These are phyloP conservation scores for Nectriaceae sp. DNA, from an alignment of 2,329 filamentous ascomycete genomes.

Conservation along the genomic window DNA sequence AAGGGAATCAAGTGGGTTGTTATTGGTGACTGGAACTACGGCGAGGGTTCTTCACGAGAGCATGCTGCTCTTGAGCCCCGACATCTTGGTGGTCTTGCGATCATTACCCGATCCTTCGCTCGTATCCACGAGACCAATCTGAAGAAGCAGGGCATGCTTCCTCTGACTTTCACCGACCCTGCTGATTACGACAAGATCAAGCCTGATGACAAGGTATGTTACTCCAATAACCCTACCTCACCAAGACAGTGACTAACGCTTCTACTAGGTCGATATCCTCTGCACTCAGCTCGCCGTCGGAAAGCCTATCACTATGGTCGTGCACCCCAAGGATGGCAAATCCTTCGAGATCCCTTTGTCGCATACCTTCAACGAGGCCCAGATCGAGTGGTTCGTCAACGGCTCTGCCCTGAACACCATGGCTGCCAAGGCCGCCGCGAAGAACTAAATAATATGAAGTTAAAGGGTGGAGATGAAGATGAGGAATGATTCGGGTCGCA, in stretches of 20 bases:
- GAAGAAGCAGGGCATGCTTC: conserved; percentile 99
- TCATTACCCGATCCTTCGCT: conserved; percentile 93
- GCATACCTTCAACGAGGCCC: conserved; percentile 97
- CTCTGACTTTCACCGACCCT: conserved; percentile 90
- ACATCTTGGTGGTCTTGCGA: conserved; percentile 94
- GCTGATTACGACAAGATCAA: conserved; percentile 98
- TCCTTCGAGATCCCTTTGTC: conserved; percentile 77
- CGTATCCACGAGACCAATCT: conserved; percentile 99
- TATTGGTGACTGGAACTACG: conserved; percentile 99
- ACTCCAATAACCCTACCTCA: not conserved
- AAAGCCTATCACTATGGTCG: conserved; percentile 87
- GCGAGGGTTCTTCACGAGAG: conserved; percentile 96
- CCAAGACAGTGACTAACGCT: conserved; percentile 21
- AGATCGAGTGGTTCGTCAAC: conserved; percentile 99
- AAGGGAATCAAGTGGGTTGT: conserved; percentile 97
- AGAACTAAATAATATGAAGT: conserved; percentile 32
- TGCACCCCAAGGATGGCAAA: conserved; percentile 87
- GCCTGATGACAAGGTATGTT: conserved; percentile 76
- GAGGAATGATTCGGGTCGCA: conserved; percentile 25
- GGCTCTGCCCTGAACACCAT: conserved; percentile 97
- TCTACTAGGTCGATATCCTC: conserved; percentile 71
- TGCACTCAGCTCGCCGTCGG: conserved; percentile 89
- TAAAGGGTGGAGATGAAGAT: conserved; percentile 15
- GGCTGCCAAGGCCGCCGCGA: conserved; percentile 72
- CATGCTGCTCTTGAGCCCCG: conserved; percentile 97